These are phyloP conservation scores for Verticillium albo-atrum DNA, from an alignment of 2,329 filamentous ascomycete species.

Conservation along the genomic window DNA sequence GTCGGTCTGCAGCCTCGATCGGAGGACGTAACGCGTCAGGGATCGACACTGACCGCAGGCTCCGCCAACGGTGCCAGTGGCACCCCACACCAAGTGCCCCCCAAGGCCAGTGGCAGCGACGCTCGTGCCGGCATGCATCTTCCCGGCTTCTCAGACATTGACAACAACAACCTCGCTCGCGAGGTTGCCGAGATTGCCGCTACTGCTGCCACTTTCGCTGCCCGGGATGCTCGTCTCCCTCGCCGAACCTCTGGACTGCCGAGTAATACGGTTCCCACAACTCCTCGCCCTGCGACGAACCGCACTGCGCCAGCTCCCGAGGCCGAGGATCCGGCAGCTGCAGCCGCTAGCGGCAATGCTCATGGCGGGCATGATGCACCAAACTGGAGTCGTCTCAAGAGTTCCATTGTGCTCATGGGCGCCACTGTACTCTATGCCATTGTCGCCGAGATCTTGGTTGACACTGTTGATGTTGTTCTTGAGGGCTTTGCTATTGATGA, in stretches of 20 bases:
- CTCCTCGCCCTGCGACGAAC: conserved; percentile 34
- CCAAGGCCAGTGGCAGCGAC: conserved; percentile 47
- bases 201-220: conserved; percentile 81
- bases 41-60: conserved; percentile 28
- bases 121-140: conserved; percentile 43
- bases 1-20: conserved; percentile 61
- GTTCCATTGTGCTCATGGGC: conserved; percentile 78
- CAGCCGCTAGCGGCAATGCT: conserved; percentile 22
- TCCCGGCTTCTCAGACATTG: conserved; percentile 72
- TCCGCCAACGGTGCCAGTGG: conserved; percentile 38
- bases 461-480: conserved; percentile 94
- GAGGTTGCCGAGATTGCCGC: conserved; percentile 93
- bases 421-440: conserved; percentile 93
- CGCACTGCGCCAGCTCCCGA: conserved; percentile 36
- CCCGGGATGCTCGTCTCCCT: conserved; percentile 60
- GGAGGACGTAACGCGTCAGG: conserved; percentile 37
- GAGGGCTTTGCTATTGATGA: conserved; percentile 89
- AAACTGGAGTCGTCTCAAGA: conserved; percentile 94
- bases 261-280: conserved; percentile 24
- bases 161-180: conserved; percentile 75
- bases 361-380: conserved; percentile 91
- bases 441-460: conserved; percentile 93
- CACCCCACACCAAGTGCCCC: conserved; percentile 72
- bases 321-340: conserved; percentile 37
- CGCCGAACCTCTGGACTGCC: conserved; percentile 32